Evolutionary conservation across 371 early-diverging fungal genomes (phyloP), one percentile per base, ranked within the genome.

Genomic region (Lichtheimia hyalospora): DNA sequence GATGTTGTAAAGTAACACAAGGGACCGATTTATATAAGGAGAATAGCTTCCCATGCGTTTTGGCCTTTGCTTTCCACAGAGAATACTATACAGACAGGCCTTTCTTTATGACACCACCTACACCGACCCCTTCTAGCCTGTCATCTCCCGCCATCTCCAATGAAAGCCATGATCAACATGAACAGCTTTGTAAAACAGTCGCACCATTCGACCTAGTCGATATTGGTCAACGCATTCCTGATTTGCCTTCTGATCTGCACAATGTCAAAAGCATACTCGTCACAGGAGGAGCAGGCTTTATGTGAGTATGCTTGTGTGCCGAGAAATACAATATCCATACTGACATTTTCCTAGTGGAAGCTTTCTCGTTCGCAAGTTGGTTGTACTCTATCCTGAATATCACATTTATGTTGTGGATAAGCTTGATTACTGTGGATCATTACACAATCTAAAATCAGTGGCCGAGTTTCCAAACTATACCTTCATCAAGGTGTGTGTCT

Each of bases 281-380:
- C n/a, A 94, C 94, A 0, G 94, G 94, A 48, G 93, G 92, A 34
- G 93, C 94, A 18, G 94, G 94, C 5, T 94, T 94, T 79, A 92
- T 92, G 92, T 92, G 74, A 77, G 82, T 63, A 7, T 34, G 8
- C 34, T 10, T 4, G 10, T 34, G n/a, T 27, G 27, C 27, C 34
- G 34, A 8, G 10, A 8, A 34, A 6, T 8, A 34, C 34, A 5
- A 8, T 34, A 10, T n/a, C n/a, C 10, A 34, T 34, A 34, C 34
- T 34, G 34, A 34, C 34, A n/a, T 40, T 54, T 44, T 49, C 20
- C 24, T 64, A 83, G 84, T 62, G 84, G 82, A n/a, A 75, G 84
- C 20, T 81, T 81, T 61, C 77, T 92, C 16, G 87, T 84, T 8
- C 66, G 81, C 34, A 85, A 85, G 46, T 59, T 94, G 28, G 86